Conservation (phyloP, 345 rosid species). For the Zanthoxylum bungeanum region DNA sequence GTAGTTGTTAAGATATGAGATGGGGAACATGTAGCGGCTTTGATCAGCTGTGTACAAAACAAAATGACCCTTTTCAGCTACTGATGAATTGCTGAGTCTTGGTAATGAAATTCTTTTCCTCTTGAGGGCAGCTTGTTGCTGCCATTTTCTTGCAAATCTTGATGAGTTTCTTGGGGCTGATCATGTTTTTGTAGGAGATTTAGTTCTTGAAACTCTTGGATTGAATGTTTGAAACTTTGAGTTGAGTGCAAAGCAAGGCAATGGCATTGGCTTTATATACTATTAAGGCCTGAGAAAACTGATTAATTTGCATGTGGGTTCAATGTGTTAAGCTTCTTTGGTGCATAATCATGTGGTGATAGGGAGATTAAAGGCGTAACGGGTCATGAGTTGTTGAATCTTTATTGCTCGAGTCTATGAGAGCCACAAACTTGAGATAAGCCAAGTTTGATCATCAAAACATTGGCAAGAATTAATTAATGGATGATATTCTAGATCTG, state of each 20-base stretch:
- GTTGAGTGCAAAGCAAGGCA: background rate
- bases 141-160: conserved; percentile 33
- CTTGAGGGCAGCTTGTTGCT: conserved; percentile 11
- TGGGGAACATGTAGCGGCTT: conserved; percentile 6
- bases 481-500: background rate
- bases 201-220: background rate
- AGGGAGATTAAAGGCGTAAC: background rate
- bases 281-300: too few relatives aligned
- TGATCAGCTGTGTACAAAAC: conserved; percentile 32
- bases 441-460: background rate
- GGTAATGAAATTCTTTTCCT: conserved; percentile 20
- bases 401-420: background rate
- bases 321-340: background rate
- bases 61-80: conserved; percentile 29
- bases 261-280: background rate
- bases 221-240: background rate
- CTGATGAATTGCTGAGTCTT: conserved; percentile 3
- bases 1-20: conserved; percentile 17
- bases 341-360: conserved; percentile 3
- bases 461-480: too few relatives aligned
- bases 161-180: conserved; percentile 27
- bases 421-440: background rate
- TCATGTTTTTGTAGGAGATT: conserved; percentile 14
- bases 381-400: background rate
- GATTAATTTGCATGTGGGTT: background rate